Evolutionary conservation across 176 grass and related monocot genomes (phyloP).

Genomic region (Melocanna baccifera): DNA sequence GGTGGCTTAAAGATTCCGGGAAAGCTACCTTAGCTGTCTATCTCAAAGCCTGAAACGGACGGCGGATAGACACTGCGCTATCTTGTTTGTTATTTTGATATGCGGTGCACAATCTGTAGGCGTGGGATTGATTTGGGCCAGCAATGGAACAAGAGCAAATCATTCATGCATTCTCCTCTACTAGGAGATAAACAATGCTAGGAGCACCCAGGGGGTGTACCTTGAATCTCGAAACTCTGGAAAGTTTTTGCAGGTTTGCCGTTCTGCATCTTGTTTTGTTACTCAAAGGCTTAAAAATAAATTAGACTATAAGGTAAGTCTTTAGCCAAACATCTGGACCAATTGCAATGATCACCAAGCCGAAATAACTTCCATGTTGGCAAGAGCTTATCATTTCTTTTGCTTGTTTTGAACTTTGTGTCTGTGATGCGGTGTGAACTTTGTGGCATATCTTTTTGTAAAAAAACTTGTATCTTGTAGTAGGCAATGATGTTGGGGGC

Average conservation of each 20-base stretch:
- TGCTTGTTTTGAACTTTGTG: not conserved
- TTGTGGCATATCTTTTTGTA: not conserved
- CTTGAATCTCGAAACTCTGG: not conserved
- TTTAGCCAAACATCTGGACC: not conserved
- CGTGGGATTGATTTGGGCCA: too few relatives aligned
- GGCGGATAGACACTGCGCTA: not conserved
- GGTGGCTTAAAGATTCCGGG: too few relatives aligned
- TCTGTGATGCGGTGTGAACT: fast-evolving
- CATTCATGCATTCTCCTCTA: not conserved
- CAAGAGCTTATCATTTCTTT: not conserved
- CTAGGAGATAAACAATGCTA: not conserved
- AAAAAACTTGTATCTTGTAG: not conserved
- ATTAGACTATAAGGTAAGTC: not conserved
- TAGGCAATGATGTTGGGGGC: fast-evolving
- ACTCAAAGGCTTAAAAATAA: not conserved
- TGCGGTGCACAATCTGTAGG: not conserved
- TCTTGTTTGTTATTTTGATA: not conserved
- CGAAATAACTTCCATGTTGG: not conserved
- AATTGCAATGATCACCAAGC: not conserved
- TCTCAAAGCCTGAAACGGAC: too few relatives aligned
- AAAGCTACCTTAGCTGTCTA: too few relatives aligned
- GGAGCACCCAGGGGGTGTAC: not conserved
- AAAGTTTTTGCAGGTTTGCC: not conserved
- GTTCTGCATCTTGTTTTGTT: not conserved
- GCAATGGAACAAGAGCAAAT: not conserved